Evolutionary conservation across 441 rosid species (phyloP).

Genomic region (Aleurites moluccanus): DNA sequence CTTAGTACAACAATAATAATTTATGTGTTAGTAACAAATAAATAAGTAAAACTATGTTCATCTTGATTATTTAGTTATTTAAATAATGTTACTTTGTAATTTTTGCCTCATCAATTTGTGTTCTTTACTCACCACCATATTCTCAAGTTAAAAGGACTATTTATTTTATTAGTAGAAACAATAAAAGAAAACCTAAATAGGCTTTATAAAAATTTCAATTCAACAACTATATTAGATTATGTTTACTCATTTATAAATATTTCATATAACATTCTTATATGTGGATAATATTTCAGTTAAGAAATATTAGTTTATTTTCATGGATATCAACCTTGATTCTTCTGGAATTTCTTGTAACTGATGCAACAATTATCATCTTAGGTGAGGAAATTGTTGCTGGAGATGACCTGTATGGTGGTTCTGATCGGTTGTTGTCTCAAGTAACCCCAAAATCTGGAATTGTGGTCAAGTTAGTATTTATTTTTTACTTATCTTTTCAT

Average conservation of each 20-base stretch:
- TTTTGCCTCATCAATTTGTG: neutral
- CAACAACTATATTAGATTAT: too few species aligned
- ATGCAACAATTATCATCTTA: constrained; percentile 27
- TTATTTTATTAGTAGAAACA: too few species aligned
- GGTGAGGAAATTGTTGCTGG: constrained; percentile 94
- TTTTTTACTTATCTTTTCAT: neutral
- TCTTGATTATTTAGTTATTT: too few species aligned
- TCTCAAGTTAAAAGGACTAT: neutral
- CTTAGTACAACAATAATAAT: too few species aligned
- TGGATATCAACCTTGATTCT: neutral
- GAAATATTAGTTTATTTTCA: neutral
- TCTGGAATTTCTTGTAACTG: constrained; percentile 14
- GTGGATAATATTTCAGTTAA: neutral
- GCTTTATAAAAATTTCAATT: too few species aligned
- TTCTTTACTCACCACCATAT: neutral
- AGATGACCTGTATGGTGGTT: constrained; percentile 92
- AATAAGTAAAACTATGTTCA: too few species aligned
- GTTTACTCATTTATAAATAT: too few species aligned
- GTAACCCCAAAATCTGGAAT: constrained; percentile 77
- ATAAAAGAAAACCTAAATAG: too few species aligned
- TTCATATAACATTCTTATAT: neutral
- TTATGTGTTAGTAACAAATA: too few species aligned
- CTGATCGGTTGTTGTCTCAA: constrained; percentile 82
- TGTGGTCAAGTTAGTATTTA: constrained; percentile 65
- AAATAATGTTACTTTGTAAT: too few species aligned